Percentiles rank a stretch among this genome's conserved stretches.
Evolutionary conservation across 1,284 basidiomycete genomes (phyloP).

Genomic region (Coniophora puteana): DNA sequence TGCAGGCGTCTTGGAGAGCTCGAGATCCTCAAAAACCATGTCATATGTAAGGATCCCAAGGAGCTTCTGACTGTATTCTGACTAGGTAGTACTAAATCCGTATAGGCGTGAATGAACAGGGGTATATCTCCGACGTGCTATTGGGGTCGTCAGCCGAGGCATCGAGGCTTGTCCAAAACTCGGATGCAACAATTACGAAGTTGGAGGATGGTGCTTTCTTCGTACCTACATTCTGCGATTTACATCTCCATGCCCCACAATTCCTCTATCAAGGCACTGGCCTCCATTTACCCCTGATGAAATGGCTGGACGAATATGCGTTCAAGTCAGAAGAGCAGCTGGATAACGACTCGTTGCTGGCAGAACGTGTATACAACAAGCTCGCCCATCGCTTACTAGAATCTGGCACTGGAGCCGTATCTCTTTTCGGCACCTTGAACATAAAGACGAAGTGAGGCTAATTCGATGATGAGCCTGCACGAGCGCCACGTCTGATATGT

Average conservation of each 20-base stretch:
- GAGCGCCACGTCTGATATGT: conserved; percentile 1
- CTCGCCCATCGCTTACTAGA: conserved; percentile 63
- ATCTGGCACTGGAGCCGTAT: conserved; percentile 71
- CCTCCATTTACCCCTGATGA: conserved; percentile 77
- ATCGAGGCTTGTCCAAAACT: conserved; percentile 19
- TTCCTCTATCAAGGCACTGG: conserved; percentile 85
- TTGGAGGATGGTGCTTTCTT: conserved; percentile 61
- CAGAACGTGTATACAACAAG: conserved; percentile 59
- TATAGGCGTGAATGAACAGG: conserved; percentile 49
- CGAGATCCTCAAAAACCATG: conserved; percentile 51
- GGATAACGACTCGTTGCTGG: conserved; percentile 58
- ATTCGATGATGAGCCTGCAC: conserved; percentile 1
- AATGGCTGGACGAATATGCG: conserved; percentile 77
- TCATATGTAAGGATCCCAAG: conserved; percentile 46
- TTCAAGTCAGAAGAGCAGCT: conserved; percentile 77
- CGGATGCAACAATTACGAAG: conserved; percentile 21
- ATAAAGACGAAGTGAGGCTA: conserved; percentile 68
- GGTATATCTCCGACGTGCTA: conserved; percentile 52
- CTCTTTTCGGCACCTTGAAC: conserved; percentile 80
- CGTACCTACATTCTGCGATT: conserved; percentile 74
- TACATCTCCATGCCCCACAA: conserved; percentile 84
- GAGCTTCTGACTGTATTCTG: conserved; percentile 1
- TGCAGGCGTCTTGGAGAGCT: conserved; percentile 46
- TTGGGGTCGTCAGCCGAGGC: conserved; percentile 34
- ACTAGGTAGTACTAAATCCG: conserved; percentile 3